These are phyloP conservation scores for Apiospora malaysiana DNA, from an alignment of 2,329 filamentous ascomycete species.

Conservation along the genomic window DNA sequence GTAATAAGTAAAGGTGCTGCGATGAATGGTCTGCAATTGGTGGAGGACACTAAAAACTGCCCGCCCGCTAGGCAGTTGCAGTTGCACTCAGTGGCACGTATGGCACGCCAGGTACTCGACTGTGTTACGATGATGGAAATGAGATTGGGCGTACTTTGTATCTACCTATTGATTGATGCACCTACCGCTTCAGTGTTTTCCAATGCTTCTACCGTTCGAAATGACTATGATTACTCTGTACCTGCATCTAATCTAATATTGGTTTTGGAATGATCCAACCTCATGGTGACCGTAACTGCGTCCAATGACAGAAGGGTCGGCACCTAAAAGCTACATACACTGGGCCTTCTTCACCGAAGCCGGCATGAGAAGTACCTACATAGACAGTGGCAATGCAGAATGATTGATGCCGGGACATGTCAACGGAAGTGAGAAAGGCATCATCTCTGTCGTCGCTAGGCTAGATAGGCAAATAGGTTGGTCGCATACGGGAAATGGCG, in stretches of 20 bases:
- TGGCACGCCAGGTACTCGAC: too few relatives aligned
- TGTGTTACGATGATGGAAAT: neutral
- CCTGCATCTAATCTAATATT: neutral
- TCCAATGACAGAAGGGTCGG: neutral
- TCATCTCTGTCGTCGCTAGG: too few relatives aligned
- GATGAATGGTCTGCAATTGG: neutral
- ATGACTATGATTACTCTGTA: neutral
- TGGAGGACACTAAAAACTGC: constrained; percentile 8
- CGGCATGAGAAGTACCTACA: too few relatives aligned
- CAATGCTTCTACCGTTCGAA: neutral
- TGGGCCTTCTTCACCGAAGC: neutral
- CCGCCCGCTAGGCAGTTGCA: constrained; percentile 13
- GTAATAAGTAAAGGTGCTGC: too few relatives aligned
- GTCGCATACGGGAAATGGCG: constrained; percentile 16
- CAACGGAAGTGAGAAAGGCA: neutral
- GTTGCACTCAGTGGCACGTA: neutral
- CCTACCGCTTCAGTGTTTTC: neutral
- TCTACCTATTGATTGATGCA: neutral
- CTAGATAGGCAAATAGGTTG: too few relatives aligned
- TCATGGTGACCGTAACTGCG: neutral
- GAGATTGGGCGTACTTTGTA: neutral
- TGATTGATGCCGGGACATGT: neutral
- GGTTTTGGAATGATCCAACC: neutral
- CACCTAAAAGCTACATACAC: neutral
- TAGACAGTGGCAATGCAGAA: neutral